phyloP scores from a whole-genome alignment of 2,329 filamentous ascomycete genomes.

The Sphaceloma murrayae region DNA sequence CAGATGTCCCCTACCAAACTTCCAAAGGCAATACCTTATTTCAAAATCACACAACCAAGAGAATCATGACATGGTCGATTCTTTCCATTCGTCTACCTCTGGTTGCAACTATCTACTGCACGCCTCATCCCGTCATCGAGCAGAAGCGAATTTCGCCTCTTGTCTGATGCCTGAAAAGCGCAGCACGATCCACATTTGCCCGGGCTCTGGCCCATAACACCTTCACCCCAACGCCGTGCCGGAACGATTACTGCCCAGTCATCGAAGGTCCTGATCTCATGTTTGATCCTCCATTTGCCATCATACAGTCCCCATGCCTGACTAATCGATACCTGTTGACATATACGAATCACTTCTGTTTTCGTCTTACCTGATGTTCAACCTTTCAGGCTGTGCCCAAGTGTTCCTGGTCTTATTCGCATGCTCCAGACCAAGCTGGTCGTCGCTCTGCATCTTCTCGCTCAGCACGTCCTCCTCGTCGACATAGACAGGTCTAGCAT shows the following conservation, averaged over 20 bases:
- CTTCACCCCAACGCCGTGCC: constrained; percentile 8
- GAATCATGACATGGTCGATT: no score
- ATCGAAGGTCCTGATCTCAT: constrained; percentile 6
- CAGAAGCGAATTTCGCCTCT: neutral
- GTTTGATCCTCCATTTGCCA: neutral
- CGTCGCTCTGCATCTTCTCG: constrained; percentile 35
- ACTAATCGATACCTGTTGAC: neutral
- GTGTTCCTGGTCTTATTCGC: constrained; percentile 51
- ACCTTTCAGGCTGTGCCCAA: constrained; percentile 52
- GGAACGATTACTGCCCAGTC: constrained; percentile 10
- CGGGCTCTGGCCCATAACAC: neutral
- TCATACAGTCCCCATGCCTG: neutral
- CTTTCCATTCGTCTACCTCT: no score
- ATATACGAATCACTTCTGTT: neutral
- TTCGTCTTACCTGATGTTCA: constrained; percentile 47
- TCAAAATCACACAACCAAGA: no score
- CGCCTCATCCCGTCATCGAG: neutral
- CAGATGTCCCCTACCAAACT: no score
- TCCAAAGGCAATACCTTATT: no score
- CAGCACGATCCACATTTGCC: neutral
- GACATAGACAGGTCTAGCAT: constrained; percentile 71
- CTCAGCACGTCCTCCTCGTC: constrained; percentile 53
- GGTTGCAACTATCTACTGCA: no score
- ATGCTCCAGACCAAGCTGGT: constrained; percentile 48
- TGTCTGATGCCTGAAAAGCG: no score